phyloP scores from a whole-genome alignment of 176 grass and related monocot genomes.

The Saccharum spontaneum region DNA sequence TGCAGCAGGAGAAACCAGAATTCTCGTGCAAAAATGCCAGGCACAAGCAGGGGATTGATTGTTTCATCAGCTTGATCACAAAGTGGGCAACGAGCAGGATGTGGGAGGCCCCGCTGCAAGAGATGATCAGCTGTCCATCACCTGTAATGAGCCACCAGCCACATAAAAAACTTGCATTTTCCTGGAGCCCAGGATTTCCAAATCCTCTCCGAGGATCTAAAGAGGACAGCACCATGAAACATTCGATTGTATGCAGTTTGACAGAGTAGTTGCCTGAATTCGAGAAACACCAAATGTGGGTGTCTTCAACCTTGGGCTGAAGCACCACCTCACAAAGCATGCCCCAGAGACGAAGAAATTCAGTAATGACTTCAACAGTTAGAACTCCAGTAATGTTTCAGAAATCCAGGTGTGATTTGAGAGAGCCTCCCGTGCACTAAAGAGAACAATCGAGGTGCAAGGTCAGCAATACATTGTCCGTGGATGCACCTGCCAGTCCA shows the following conservation, averaged over 20 bases:
- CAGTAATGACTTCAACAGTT: too few relatives aligned
- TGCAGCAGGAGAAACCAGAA: background rate
- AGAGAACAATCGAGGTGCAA: too few relatives aligned
- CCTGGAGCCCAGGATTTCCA: background rate
- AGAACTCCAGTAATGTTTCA: too few relatives aligned
- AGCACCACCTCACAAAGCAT: too few relatives aligned
- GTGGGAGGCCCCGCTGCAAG: background rate
- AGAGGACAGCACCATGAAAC: background rate
- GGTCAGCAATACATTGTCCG: too few relatives aligned
- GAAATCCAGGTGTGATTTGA: too few relatives aligned
- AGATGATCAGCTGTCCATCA: background rate
- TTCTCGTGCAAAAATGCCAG: background rate
- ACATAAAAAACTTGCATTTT: background rate
- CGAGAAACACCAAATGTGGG: too few relatives aligned
- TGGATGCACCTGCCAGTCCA: too few relatives aligned
- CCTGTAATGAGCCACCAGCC: background rate
- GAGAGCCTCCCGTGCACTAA: too few relatives aligned
- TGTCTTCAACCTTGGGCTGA: too few relatives aligned
- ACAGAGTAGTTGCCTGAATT: too few relatives aligned
- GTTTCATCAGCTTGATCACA: background rate
- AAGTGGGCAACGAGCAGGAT: background rate
- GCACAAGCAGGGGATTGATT: background rate
- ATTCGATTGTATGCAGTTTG: background rate
- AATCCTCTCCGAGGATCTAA: background rate
- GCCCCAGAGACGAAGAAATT: too few relatives aligned